These are phyloP conservation scores for Cyberlindnera sargentensis DNA, from an alignment of 805 yeast species.

Conservation along the genomic window DNA sequence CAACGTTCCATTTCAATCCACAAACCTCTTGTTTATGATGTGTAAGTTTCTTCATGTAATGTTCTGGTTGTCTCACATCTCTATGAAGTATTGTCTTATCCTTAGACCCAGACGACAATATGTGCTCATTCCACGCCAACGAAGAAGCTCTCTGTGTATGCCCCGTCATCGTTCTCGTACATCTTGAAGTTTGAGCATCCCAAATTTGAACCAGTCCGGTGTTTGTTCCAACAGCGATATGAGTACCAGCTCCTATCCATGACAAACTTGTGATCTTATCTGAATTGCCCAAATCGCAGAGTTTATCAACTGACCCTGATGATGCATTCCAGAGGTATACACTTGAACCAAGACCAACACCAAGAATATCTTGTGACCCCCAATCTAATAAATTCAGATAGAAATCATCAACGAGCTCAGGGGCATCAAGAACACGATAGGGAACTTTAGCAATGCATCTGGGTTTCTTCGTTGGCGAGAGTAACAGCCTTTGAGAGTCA, in stretches of 20 bases:
- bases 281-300: conserved; percentile 63
- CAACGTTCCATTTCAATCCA: conserved; percentile 90
- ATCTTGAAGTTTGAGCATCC: conserved; percentile 79
- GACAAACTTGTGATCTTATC: conserved; percentile 77
- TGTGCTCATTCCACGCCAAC: conserved; percentile 90
- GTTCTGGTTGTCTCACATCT: conserved; percentile 85
- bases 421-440: conserved; percentile 90
- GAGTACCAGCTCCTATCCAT: conserved; percentile 95
- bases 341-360: conserved; percentile 82
- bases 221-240: conserved; percentile 86
- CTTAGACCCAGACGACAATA: conserved; percentile 79
- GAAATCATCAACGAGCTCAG: conserved; percentile 89
- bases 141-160: conserved; percentile 82
- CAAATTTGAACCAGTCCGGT: conserved; percentile 88
- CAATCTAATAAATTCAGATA: conserved; percentile 90
- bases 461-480: conserved; percentile 77
- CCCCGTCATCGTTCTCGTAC: conserved; percentile 89
- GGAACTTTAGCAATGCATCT: conserved; percentile 82
- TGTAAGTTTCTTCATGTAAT: conserved; percentile 63
- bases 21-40: conserved; percentile 92
- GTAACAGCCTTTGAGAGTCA: conserved; percentile 71
- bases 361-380: conserved; percentile 85
- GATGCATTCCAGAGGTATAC: conserved; percentile 90
- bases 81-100: conserved; percentile 82
- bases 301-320: conserved; percentile 72